phyloP scores from a whole-genome alignment of 176 grass and related monocot species.

The Musa itinerans region DNA sequence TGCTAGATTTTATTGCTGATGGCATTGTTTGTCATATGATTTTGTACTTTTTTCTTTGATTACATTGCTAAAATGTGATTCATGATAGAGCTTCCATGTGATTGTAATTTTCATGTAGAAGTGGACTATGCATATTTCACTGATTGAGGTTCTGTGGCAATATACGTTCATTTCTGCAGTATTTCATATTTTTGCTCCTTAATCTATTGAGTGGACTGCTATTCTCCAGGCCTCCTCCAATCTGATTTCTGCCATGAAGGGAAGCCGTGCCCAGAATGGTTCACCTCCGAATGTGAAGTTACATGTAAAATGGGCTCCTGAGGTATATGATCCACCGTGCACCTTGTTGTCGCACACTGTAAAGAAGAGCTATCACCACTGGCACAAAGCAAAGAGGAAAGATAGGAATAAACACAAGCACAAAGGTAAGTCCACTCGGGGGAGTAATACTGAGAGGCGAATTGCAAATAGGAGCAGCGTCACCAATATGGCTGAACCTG shows the following conservation, averaged over 20 bases:
- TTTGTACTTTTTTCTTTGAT: not conserved
- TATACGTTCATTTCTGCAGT: not conserved
- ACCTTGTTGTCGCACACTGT: constrained; percentile 50
- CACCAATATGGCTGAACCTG: constrained; percentile 11
- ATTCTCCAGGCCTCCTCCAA: constrained; percentile 17
- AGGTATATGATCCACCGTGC: constrained; percentile 61
- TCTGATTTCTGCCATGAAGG: constrained; percentile 58
- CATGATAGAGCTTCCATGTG: not conserved
- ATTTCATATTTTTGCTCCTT: not conserved
- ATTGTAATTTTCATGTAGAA: not conserved
- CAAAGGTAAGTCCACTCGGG: constrained; percentile 28
- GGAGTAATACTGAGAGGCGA: constrained; percentile 26
- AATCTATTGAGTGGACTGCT: not conserved
- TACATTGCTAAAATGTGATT: not conserved
- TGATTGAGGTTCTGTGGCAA: not conserved
- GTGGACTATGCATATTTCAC: not conserved
- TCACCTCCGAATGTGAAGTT: constrained; percentile 15
- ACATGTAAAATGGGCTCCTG: constrained; percentile 51
- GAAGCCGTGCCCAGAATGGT: constrained; percentile 41
- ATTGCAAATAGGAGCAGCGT: constrained; percentile 9
- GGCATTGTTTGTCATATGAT: not conserved
- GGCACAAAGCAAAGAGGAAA: constrained; percentile 37
- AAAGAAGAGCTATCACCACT: constrained; percentile 31
- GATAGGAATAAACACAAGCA: constrained; percentile 49
- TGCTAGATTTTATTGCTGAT: not conserved